Base-by-base conservation (phyloP, 1,284 basidiomycete genomes). In the Ustilago tritici region DNA sequence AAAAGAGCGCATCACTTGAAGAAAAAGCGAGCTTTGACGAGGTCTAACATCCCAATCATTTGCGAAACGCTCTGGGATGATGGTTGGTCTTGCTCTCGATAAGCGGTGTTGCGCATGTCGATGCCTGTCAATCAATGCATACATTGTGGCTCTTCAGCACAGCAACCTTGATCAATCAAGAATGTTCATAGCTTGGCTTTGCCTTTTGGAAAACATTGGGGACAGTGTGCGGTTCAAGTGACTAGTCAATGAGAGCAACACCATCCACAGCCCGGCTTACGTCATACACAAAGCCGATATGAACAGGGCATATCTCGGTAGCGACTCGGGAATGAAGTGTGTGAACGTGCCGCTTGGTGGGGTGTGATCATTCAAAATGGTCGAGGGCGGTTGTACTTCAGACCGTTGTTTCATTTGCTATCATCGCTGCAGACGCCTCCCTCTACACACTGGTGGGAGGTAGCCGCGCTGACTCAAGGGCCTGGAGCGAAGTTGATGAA, bases 1-100 rank as follows among this genome's bases (percentile, higher is more conserved):
- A 9, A 17, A 8, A 15, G 49, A 14, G n/a, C 31, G 41, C 40
- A 34, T 57, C 56, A 57, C 56, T 43, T 57, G 56, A 38, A 2
- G n/a, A 6, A 50, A 50, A 11, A 3, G 43, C 43, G 11, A 19
- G 19, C 8, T 5, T 11, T 19, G 7, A 46, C 43, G 23, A 7
- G 49, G 49, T 50, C 49, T 50, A 50, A 50, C 49, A 46, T 31
- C 23, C 2, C 23, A 28, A 28, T 28, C 23, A 28, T 28, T 28
- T 28, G 23, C 23, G 23, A 28, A 28, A 28, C 23, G 23, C 23
- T 28, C 23, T 28, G 23, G 23, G 23, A 28, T 14, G 40, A 43
- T 14, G 40, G 12, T 43, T 43, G 3, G 6, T 17, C 10, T 43
- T 12, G 40, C 40, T 14, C 14, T 15, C 14, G 10, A 14, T 7